Base-by-base conservation (phyloP, 2,329 filamentous ascomycete genomes). In the Pleurostoma richardsiae region DNA sequence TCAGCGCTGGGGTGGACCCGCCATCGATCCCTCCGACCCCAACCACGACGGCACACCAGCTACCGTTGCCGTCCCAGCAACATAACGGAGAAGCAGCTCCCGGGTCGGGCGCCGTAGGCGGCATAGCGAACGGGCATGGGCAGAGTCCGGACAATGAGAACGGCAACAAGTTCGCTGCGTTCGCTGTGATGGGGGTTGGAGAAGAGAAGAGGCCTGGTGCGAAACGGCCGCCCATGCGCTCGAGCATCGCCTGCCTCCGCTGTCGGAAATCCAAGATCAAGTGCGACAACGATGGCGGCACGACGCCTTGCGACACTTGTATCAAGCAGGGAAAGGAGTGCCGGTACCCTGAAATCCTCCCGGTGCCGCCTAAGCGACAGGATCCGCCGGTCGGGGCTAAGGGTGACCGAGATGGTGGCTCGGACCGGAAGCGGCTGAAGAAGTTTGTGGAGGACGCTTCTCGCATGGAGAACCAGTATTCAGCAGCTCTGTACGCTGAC, bases 261-360 rank as follows among this genome's bases (percentile, higher is more conserved):
- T 92, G 88, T 62, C 79, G 88, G 48, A 81, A 82, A 57, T 90
- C 86, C 62, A 95, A 94, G 68, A 88, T 92, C 62, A 92, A 92
- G 67, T 95, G 89, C 69, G 82, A 89, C 64, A 94, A 94, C 67
- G 78, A 80, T 55, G 87, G 87, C 50, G 79, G 84, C 48, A 79
- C 79, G 51, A 83, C 82, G 11, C 81, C 80, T 11, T 95, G 89
- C 69, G 82, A 87, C 52, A 82, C 83, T 10, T 95, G 89, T 62
- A 79, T 85, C 60, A 82, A 82, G 49, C 80, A 80, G 43, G 82
- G 83, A 40, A 79, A 86, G 60, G 79, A 88, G 49, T 94, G 89
- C 61, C 78, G 79, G 51, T 90, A 90, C 63, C 85, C 86, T 6
- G 70, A 80, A 30, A 69, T 75, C 28, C 63, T 60, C 11, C 55